phyloP scores from a whole-genome alignment of 495 filamentous ascomycete genomes.

The Penicillium roqueforti region DNA sequence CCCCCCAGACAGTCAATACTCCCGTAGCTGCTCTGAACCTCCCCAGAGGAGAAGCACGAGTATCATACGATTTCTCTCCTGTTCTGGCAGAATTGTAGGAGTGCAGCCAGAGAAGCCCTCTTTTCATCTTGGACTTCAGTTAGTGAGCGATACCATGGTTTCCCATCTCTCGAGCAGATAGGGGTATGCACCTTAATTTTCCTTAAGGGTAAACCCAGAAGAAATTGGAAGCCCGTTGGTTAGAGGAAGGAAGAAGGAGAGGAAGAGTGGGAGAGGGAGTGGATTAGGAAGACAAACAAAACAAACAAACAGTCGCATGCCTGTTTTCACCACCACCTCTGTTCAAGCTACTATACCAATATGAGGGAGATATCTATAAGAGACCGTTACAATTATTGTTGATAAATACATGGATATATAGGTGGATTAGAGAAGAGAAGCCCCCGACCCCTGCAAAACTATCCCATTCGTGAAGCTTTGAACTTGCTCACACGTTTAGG shows the following conservation, averaged over 20 bases:
- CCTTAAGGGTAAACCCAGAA: slow-evolving; percentile 1
- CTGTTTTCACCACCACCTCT: no score
- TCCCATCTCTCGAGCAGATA: slow-evolving; percentile 1
- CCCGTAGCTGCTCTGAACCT: slow-evolving; percentile 20
- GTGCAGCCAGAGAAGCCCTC: slow-evolving; percentile 25
- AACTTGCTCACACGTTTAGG: slow-evolving; percentile 80
- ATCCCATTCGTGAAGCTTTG: slow-evolving; percentile 72
- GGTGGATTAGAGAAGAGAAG: no score
- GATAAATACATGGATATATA: no score
- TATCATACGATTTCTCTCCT: slow-evolving; percentile 15
- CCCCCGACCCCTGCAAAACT: neutral
- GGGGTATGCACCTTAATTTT: slow-evolving; percentile 14
- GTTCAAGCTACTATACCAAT: no score
- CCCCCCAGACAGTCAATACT: slow-evolving; percentile 1
- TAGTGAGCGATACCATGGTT: slow-evolving; percentile 13
- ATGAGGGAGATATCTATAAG: no score
- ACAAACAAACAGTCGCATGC: neutral
- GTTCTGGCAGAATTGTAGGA: slow-evolving; percentile 6
- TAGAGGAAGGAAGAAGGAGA: neutral
- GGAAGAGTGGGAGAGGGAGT: neutral
- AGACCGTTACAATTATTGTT: no score
- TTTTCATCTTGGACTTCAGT: slow-evolving; percentile 19
- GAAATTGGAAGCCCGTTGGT: slow-evolving; percentile 12
- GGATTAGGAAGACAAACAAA: neutral
- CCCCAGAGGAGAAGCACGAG: slow-evolving; percentile 1